These are phyloP conservation scores for Phytophthora cryptogea DNA, from an alignment of 352 stramenopile genomes.

Conservation along the genomic window DNA sequence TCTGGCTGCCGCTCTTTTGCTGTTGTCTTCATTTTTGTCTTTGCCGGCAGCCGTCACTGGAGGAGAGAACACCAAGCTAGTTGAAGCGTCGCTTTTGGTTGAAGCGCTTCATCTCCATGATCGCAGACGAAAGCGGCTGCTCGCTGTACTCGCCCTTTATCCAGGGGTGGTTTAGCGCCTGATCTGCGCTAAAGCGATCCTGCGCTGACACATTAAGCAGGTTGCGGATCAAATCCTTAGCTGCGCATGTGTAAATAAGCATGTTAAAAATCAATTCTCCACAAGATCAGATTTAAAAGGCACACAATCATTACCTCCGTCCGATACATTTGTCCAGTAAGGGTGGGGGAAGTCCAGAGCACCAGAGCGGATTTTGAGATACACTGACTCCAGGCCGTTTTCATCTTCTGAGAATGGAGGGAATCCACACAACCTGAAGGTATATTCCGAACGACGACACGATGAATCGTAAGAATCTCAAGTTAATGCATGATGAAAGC, in stretches of 20 bases:
- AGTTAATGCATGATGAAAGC: too few relatives aligned
- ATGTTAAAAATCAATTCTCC: conserved; percentile 11
- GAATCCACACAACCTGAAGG: conserved; percentile 72
- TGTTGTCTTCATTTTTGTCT: conserved; percentile 29
- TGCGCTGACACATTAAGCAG: conserved; percentile 77
- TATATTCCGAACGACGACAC: background rate
- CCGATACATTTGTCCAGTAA: conserved; percentile 89
- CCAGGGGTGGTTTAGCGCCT: conserved; percentile 82
- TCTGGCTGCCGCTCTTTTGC: conserved; percentile 23
- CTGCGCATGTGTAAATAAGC: conserved; percentile 23
- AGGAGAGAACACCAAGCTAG: conserved; percentile 43
- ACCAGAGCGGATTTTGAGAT: conserved; percentile 84
- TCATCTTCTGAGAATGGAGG: conserved; percentile 86
- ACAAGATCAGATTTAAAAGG: background rate
- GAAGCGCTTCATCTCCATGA: conserved; percentile 90
- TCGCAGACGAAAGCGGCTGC: conserved; percentile 78
- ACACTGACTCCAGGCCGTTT: conserved; percentile 80
- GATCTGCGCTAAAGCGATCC: conserved; percentile 70
- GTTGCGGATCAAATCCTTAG: conserved; percentile 82
- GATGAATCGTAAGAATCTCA: too few relatives aligned
- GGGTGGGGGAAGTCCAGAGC: conserved; percentile 79
- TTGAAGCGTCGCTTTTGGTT: conserved; percentile 90
- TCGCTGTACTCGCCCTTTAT: conserved; percentile 87
- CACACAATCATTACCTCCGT: conserved; percentile 47
- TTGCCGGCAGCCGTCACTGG: conserved; percentile 25